Conservation (phyloP, 257 asterid species). For the Jacaranda mimosifolia region DNA sequence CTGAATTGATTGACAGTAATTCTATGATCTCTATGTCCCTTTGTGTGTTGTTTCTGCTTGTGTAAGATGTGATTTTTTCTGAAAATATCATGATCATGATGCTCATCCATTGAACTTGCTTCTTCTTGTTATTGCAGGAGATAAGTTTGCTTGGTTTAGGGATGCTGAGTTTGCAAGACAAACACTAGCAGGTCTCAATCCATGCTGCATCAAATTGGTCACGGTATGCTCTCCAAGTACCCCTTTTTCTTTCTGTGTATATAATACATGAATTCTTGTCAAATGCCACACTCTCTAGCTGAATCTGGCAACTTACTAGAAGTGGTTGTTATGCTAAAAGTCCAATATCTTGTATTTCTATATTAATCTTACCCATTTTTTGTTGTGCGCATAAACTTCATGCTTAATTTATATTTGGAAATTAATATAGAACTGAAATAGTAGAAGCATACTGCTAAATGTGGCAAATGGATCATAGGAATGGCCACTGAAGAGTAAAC, state of each 20-base stretch:
- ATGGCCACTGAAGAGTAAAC: constrained; percentile 80
- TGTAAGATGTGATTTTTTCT: background rate
- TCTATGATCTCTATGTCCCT: background rate
- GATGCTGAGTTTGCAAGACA: constrained; percentile 83
- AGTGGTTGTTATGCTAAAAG: background rate
- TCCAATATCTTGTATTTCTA: background rate
- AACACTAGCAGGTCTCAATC: constrained; percentile 77
- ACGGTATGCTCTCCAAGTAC: constrained; percentile 47
- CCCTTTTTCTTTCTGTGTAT: background rate
- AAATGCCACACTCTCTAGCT: background rate
- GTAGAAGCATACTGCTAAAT: constrained; percentile 15
- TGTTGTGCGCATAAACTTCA: background rate
- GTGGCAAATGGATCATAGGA: constrained; percentile 50
- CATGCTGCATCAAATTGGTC: constrained; percentile 62
- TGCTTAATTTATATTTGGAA: background rate
- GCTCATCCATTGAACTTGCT: background rate
- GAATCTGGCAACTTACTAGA: background rate
- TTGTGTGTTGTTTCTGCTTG: background rate
- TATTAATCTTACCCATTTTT: too few relatives aligned
- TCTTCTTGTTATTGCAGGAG: constrained; percentile 44
- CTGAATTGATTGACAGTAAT: constrained; percentile 60
- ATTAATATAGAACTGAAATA: background rate
- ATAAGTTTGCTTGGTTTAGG: constrained; percentile 74
- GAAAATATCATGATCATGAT: too few relatives aligned
- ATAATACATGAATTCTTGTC: background rate